A percentile compares a stretch with the other conserved stretches of the same genome.
These are phyloP conservation scores for Cyberlindnera galapagoensis DNA, from an alignment of 805 yeast species.

Conservation along the genomic window DNA sequence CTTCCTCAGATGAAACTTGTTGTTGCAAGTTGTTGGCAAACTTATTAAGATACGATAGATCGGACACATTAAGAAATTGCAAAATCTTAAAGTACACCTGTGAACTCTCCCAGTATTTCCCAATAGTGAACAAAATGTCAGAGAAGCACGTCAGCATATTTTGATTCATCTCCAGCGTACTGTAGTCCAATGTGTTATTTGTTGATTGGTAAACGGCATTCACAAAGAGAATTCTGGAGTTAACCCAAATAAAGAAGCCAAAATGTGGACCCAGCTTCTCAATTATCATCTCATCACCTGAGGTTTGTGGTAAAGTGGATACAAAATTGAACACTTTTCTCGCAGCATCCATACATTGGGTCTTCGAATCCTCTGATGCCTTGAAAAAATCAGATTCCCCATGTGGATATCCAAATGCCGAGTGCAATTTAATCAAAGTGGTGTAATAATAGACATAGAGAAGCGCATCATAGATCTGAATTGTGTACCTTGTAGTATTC, in stretches of 20 bases:
- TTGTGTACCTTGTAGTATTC: no score
- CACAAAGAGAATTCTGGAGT: slow-evolving; percentile 27
- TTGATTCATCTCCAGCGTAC: slow-evolving; percentile 9
- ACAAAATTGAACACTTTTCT: slow-evolving; percentile 15
- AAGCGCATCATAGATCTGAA: slow-evolving; percentile 16
- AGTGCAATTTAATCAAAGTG: slow-evolving; percentile 18
- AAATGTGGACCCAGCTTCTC: slow-evolving; percentile 27
- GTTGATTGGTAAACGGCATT: slow-evolving; percentile 18
- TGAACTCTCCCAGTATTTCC: slow-evolving; percentile 25
- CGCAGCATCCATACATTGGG: slow-evolving; percentile 18
- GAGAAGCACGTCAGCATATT: slow-evolving; percentile 11
- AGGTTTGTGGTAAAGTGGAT: slow-evolving; percentile 3
- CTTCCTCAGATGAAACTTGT: slow-evolving; percentile 19
- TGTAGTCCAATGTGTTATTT: slow-evolving; percentile 4
- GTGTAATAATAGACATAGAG: slow-evolving; percentile 19
- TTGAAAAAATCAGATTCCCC: slow-evolving; percentile 19
- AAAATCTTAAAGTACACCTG: slow-evolving; percentile 25
- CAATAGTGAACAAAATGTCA: slow-evolving; percentile 17
- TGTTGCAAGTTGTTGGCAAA: slow-evolving; percentile 2
- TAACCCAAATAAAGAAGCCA: slow-evolving; percentile 29
- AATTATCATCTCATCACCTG: slow-evolving; percentile 13
- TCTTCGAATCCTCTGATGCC: slow-evolving; percentile 18
- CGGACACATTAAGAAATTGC: slow-evolving; percentile 21
- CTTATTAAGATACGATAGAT: slow-evolving; percentile 16
- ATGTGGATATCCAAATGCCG: slow-evolving; percentile 20